Base-by-base conservation (phyloP, 495 filamentous ascomycete genomes). In the Parachaetomium inaequale region DNA sequence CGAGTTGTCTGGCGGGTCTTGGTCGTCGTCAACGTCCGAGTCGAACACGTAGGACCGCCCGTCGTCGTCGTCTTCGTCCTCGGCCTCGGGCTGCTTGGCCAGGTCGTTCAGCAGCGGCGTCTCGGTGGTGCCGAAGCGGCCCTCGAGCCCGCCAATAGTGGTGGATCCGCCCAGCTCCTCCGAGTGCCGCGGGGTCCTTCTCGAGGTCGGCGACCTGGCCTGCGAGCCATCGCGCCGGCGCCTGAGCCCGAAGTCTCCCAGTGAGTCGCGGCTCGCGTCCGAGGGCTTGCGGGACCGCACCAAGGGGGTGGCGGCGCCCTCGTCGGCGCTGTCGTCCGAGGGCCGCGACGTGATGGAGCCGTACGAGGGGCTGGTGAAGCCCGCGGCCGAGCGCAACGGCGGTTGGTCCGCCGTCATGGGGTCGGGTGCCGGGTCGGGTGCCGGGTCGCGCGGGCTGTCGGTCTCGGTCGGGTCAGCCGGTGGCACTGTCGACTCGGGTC, bases 1-100 rank as follows among this genome's bases (percentile, higher is more conserved):
- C 3, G 85, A 88, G 72, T 88, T 85, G 66, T 88, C 84, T 4
- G 78, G 74, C 28, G 82, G 82, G 57, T 86, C 79, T 10, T 82
- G 78, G 28, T 75, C 63, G 3, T 68, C 72, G 17, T 75, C 72
- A 53, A 68, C 63, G 6, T 71, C 68, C 42, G 56, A 62, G 43
- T 68, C 67, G 58, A 70, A 69, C 1, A 73, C 63, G 14, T 60
- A 65, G 11, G 56, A 67, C 8, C 65, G 68, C 19, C 67, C 64
- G 7, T 71, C 70, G 10, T 71, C 70, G 31, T 66, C 66, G 1
- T 71, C 73, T n/a, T n/a, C n/a, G n/a, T 61, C 64, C 3, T 54
- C 63, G 23, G 47, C 60, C 7, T 69, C 72, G 2, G 59, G 49
- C 36, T 63, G 66, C 17, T 72, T 70, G 45, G 40, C 72, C 6